These are phyloP conservation scores for Schizonepeta tenuifolia DNA, from an alignment of 257 asterid species.

Conservation along the genomic window DNA sequence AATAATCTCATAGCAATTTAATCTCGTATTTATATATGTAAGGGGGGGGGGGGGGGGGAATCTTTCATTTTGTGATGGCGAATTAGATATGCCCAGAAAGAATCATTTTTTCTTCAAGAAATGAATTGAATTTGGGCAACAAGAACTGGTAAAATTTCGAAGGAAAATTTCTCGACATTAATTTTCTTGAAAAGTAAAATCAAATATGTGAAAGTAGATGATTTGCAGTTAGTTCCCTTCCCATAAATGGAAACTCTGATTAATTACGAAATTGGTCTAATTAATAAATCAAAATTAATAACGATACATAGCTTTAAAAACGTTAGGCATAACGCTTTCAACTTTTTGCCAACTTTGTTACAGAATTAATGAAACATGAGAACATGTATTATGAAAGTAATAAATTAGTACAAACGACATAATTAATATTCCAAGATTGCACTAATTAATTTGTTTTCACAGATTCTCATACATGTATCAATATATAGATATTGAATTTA, in stretches of 20 bases:
- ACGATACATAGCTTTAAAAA: slow-evolving; percentile 24
- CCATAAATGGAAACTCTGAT: slow-evolving; percentile 10
- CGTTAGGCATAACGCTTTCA: slow-evolving; percentile 24
- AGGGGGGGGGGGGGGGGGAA: no score
- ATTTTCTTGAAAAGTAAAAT: background rate
- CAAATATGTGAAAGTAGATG: background rate
- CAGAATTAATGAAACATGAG: slow-evolving; percentile 22
- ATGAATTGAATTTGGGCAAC: slow-evolving; percentile 27
- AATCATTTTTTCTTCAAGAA: background rate
- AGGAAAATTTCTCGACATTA: background rate
- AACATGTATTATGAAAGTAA: slow-evolving; percentile 27
- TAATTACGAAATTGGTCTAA: background rate
- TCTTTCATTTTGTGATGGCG: no score
- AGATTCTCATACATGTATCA: background rate
- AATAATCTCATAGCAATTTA: no score
- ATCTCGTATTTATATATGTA: no score
- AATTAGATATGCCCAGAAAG: background rate
- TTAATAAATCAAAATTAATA: background rate
- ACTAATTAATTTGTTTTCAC: background rate
- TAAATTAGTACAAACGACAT: background rate
- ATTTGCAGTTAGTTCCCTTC: background rate
- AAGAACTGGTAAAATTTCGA: background rate
- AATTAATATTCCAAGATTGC: background rate
- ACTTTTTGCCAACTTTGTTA: slow-evolving; percentile 28
- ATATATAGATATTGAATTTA: no score